Base-by-base conservation (phyloP, 179 eudicot species). In the Silene noctiflora region DNA sequence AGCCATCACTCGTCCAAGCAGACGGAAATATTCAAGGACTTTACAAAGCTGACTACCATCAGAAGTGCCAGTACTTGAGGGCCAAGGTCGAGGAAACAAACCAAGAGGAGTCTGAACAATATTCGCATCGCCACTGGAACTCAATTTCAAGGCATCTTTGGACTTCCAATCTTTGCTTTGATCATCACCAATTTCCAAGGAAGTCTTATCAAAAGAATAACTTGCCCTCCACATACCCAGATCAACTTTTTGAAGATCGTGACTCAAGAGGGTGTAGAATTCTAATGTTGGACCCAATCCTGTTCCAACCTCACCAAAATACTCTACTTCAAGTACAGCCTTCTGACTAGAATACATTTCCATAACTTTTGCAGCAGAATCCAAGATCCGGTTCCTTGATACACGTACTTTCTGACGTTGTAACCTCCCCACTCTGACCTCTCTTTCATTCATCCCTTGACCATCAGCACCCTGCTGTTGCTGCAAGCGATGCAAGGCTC, bases 221-320 rank as follows among this genome's bases (percentile, higher is more conserved):
- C 75, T 85, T 76, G 93, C 78, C 77, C 98, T 89, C 99, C 99
- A 96, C 97, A 96, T 91, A 59, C 85, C 87, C 53, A 96, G 72
- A 67, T 86, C 94, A 74, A 74, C 88, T 78, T 87, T 96, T 80
- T 96, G 99, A 76, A 96, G 84, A 73, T 94, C 99, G 74, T 90
- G 97, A 79, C 99, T 94, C 76, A 96, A 77, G 65, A 96, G 91
- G 61, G 99, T 96, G 73, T 94, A 94, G 78, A 96, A 96, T 81
- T 96, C 99, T 77, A 96, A 77, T 13, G 99, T 96, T 25, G 99
- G 99, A 65, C 99, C 99, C 85, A 96, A 83, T 35, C 99, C 99
- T 39, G 99, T 94, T 61, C 99, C 99, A 81, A 96, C 97, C 79
- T 96, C 99, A 80, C 99, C 99, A 79, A 96, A 96, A 87, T 96